Conservation (phyloP, 202 grass and related monocot species). For the Schoenoplectus triqueter region DNA sequence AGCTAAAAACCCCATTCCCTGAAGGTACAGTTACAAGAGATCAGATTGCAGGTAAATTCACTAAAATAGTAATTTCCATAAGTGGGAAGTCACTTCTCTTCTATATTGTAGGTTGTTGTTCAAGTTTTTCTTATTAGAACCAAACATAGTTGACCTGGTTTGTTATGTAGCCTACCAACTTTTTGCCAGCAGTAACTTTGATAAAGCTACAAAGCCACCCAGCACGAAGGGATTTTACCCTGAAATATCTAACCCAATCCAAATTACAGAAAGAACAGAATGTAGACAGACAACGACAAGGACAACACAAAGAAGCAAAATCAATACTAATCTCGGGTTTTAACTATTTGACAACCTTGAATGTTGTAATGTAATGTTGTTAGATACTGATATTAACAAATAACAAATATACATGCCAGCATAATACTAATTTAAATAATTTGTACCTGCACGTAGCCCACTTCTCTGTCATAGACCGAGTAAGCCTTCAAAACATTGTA, state of each 20-base stretch:
- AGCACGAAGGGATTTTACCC: not conserved
- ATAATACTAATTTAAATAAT: conserved; percentile 2
- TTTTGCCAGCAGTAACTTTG: not conserved
- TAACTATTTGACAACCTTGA: not conserved
- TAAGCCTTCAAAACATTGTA: conserved; percentile 99
- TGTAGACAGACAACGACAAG: not conserved
- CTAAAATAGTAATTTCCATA: conserved; percentile 4
- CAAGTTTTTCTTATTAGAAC: conserved; percentile 15
- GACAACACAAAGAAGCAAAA: not conserved
- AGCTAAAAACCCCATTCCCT: conserved; percentile 99
- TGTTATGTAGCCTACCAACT: not conserved
- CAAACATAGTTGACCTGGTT: conserved; percentile 1
- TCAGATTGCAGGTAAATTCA: conserved; percentile 21
- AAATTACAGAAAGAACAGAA: not conserved
- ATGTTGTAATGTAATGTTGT: not conserved
- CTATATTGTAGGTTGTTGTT: not conserved
- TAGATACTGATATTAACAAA: not conserved
- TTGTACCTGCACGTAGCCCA: conserved; percentile 98
- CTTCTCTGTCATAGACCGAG: conserved; percentile 91
- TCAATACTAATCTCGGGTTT: not conserved
- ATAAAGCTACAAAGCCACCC: not conserved
- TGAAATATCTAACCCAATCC: not conserved
- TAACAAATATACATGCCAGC: not conserved
- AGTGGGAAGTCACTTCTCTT: not conserved
- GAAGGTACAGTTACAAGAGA: conserved; percentile 18